These are phyloP conservation scores for Hyphodiscus hymeniophilus DNA, from an alignment of 495 filamentous ascomycete species.

Conservation along the genomic window DNA sequence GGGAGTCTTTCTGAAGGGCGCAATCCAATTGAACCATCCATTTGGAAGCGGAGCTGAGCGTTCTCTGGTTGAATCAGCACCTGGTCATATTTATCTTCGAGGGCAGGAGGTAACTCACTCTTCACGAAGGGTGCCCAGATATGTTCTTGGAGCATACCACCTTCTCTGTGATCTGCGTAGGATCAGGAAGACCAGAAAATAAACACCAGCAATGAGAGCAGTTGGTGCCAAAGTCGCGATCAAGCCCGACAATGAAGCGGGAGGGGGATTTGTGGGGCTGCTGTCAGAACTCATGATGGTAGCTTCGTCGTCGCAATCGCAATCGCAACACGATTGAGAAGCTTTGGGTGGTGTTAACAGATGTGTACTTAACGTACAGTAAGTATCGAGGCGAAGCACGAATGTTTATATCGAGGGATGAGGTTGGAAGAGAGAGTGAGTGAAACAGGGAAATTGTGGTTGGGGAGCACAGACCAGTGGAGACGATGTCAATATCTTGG, in stretches of 20 bases:
- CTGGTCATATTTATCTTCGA: not conserved
- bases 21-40: constrained; percentile 69
- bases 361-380: too few relatives aligned
- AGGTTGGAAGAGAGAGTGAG: too few relatives aligned
- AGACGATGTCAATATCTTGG: too few relatives aligned
- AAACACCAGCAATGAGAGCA: constrained; percentile 51
- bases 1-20: constrained; percentile 66
- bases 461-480: too few relatives aligned
- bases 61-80: constrained; percentile 36
- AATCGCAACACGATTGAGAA: constrained; percentile 9
- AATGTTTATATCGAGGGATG: too few relatives aligned
- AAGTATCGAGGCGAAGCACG: too few relatives aligned
- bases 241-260: constrained; percentile 30
- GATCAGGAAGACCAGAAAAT: constrained; percentile 65
- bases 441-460: too few relatives aligned
- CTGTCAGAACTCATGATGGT: too few relatives aligned
- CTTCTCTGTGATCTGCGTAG: constrained; percentile 64
- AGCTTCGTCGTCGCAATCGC: too few relatives aligned
- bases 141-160: constrained; percentile 83
- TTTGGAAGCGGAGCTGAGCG: constrained; percentile 59
- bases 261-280: not conserved
- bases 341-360: too few relatives aligned
- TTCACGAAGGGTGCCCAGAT: constrained; percentile 64
- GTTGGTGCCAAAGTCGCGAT: constrained; percentile 67
- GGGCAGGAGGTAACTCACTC: constrained; percentile 36